Evolutionary conservation across 345 rosid species (phyloP), one percentile per base, ranked within the genome.

Genomic region (Rhodamnia rubescens): DNA sequence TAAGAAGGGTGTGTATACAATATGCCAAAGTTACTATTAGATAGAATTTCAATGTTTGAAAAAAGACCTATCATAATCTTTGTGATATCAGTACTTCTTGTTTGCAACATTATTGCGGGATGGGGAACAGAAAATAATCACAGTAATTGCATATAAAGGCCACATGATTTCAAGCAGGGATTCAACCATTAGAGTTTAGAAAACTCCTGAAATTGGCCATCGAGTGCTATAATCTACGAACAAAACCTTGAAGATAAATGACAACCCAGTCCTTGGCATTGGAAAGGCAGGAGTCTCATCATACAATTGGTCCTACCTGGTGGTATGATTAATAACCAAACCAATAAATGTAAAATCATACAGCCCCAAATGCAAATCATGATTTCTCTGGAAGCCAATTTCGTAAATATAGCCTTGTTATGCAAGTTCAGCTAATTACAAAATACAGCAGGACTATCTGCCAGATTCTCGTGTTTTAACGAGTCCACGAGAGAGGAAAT

Each of bases 1-100:
- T 88, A 42, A 88, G 87, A 85, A n/a, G 3, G 85, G 56, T 64
- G 80, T 42, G 81, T 32, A 81, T 29, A 85, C 58, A 40, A 58
- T 56, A 83, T 54, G 83, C 82, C 53, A 61, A 82, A 32, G 78
- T 69, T 69, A 32, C 78, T 16, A 69, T 61, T 32, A 29, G 40
- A 61, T 61, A 61, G 74, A 61, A 61, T 69, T 32, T 69, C 47
- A 0, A 32, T 5, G 24, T 69, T 69, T 3, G 3, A 69, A 32
- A 16, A 32, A 32, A 69, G 40, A 69, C 12, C 6, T 18, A 69
- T 69, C 78, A 18, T 18, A 18, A 32, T 32, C 78, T 69, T 20
- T 18, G 47, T 32, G 44, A 16, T 4, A 32, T 32, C 78, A 69
- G 44, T 32, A 69, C 21, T 69, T 32, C 78, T 32, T 32, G 78